Evolutionary conservation across 305 asterid species (phyloP).

Genomic region (Fraxinus latifolia): DNA sequence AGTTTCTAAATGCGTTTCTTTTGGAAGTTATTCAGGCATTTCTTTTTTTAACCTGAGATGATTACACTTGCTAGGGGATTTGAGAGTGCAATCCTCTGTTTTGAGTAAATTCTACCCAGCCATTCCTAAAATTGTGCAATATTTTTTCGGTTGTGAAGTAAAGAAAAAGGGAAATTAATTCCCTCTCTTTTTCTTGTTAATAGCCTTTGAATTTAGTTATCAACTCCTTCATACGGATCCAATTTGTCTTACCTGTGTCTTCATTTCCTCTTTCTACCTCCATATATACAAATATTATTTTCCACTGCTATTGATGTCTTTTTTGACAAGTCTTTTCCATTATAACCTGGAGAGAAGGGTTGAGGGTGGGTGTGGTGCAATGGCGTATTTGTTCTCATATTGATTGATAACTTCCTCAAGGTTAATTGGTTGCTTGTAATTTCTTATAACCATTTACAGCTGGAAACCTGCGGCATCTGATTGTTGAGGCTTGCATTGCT

Average conservation of each 20-base stretch:
- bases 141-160: constrained; percentile 16
- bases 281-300: not conserved
- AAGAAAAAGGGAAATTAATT: constrained; percentile 2
- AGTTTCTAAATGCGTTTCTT: constrained; percentile 1
- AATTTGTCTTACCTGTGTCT: not conserved
- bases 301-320: not conserved
- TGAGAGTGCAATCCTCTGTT: constrained; percentile 18
- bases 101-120: constrained; percentile 7
- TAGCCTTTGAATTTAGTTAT: constrained; percentile 6
- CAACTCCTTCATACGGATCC: not conserved
- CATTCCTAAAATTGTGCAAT: constrained; percentile 8
- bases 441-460: constrained; percentile 53
- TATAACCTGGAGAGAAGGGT: not conserved
- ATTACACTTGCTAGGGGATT: constrained; percentile 12
- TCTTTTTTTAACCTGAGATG: not conserved
- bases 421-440: constrained; percentile 20
- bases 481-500: constrained; percentile 96
- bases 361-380: not conserved
- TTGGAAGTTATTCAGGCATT: constrained; percentile 8
- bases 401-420: constrained; percentile 2
- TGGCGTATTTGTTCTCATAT: constrained; percentile 10
- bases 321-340: not conserved
- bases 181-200: constrained; percentile 4
- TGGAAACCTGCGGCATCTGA: constrained; percentile 85
- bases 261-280: constrained; percentile 8